A percentile compares a stretch with the other conserved stretches of the same genome.
Conservation (phyloP, 164 flowering plant genomes). For the Umbellularia californica region DNA sequence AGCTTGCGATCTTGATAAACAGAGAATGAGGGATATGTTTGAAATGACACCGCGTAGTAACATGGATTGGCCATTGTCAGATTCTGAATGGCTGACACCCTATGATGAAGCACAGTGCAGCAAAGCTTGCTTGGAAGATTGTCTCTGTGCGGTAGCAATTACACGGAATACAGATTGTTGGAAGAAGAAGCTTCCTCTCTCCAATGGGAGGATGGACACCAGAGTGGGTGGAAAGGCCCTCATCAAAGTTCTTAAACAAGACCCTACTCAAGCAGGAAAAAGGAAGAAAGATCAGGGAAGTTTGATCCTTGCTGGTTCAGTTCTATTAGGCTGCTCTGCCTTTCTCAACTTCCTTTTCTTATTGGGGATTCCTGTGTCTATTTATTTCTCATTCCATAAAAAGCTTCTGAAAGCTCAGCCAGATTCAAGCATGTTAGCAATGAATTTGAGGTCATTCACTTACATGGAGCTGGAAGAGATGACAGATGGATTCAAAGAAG, state of each 20-base stretch:
- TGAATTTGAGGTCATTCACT: constrained; percentile 20
- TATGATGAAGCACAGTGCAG: constrained; percentile 29
- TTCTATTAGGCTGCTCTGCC: constrained; percentile 36
- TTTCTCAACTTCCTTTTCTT: constrained; percentile 30
- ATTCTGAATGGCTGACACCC: constrained; percentile 16
- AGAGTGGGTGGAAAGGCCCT: constrained; percentile 21
- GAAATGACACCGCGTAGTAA: constrained; percentile 13
- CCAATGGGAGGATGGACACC: constrained; percentile 28
- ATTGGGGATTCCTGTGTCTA: background rate
- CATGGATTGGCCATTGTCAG: constrained; percentile 36
- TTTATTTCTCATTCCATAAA: background rate
- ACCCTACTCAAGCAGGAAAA: background rate
- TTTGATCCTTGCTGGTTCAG: constrained; percentile 16
- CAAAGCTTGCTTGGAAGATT: constrained; percentile 39
- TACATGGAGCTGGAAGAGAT: constrained; percentile 25
- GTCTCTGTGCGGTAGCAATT: constrained; percentile 44
- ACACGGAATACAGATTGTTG: constrained; percentile 25
- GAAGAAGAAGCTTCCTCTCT: constrained; percentile 41
- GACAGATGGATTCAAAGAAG: constrained; percentile 30
- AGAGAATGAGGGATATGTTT: constrained; percentile 6
- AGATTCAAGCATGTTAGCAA: background rate
- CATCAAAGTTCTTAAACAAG: constrained; percentile 25
- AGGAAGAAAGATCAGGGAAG: constrained; percentile 11
- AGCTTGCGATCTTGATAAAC: constrained; percentile 17
- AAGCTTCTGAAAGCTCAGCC: background rate